Evolutionary conservation across 306 rosid species (phyloP).

Genomic region (Quercus bicolor): DNA sequence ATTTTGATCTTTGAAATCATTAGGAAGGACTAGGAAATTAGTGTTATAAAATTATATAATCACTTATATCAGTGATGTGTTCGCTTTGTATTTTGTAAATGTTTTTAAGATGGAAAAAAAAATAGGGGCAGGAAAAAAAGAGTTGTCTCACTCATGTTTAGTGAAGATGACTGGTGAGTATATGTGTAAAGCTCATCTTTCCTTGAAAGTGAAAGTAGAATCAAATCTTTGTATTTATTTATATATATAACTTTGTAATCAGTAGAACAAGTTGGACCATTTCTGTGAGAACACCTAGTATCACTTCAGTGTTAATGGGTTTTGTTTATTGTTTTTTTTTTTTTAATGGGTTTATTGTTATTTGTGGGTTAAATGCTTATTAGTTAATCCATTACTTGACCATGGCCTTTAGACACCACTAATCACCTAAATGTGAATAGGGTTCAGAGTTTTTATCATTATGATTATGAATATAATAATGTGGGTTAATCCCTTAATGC

Average conservation of each 20-base stretch:
- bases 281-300: not conserved
- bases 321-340: not conserved
- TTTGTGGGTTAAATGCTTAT: not conserved
- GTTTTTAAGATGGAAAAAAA: not conserved
- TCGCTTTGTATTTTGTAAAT: slow-evolving; percentile 29
- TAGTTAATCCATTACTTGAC: no score
- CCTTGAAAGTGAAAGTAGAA: slow-evolving; percentile 36
- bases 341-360: not conserved
- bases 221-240: slow-evolving; percentile 27
- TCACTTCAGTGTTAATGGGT: not conserved
- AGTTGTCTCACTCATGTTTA: slow-evolving; percentile 3
- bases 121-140: not conserved
- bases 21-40: not conserved
- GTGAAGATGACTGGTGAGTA: slow-evolving; percentile 14
- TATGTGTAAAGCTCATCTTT: slow-evolving; percentile 46
- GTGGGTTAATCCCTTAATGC: not conserved
- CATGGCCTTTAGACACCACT: no score
- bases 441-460: not conserved
- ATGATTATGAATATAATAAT: not conserved
- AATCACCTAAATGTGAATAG: no score
- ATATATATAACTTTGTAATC: slow-evolving; percentile 3
- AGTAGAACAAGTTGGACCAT: slow-evolving; percentile 6
- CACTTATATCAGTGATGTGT: not conserved
- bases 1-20: not conserved
- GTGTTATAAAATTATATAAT: not conserved